These are phyloP conservation scores for Papiliotrema laurentii DNA, from an alignment of 1,284 basidiomycete genomes.

Conservation along the genomic window DNA sequence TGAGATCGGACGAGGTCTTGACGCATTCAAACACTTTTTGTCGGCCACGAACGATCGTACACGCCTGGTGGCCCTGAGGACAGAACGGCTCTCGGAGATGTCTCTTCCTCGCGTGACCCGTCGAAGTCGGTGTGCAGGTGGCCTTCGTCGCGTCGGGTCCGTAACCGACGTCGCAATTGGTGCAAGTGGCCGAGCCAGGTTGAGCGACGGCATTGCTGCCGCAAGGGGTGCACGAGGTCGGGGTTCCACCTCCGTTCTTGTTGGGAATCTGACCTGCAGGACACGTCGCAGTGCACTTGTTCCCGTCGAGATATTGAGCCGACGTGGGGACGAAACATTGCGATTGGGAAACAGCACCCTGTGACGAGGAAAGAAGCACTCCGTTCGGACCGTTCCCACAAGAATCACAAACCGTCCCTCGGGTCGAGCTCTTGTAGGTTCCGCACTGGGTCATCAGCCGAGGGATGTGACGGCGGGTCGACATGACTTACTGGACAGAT, in stretches of 20 bases:
- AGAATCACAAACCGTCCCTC: neutral
- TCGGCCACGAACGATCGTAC: neutral
- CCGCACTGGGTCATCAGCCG: conserved; percentile 1
- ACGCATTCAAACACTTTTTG: conserved; percentile 1
- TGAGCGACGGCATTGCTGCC: neutral
- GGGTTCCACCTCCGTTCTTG: neutral
- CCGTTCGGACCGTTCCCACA: neutral
- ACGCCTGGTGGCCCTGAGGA: neutral
- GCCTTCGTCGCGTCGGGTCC: conserved; percentile 3
- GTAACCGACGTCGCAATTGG: neutral
- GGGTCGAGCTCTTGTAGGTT: neutral
- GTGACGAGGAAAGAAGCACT: neutral
- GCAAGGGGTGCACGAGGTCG: neutral
- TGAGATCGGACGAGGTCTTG: neutral
- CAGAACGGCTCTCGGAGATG: neutral
- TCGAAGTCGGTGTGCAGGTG: conserved; percentile 1
- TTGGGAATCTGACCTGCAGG: conserved; percentile 1
- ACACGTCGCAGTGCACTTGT: neutral
- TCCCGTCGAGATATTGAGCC: neutral
- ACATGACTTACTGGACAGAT: conserved; percentile 2
- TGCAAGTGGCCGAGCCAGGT: neutral
- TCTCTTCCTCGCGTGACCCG: neutral
- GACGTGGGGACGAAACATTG: neutral
- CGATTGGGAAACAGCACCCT: neutral
- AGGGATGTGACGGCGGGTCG: neutral